Base-by-base conservation (phyloP, 2,329 filamentous ascomycete genomes). In the Orbilia ellipsospora region DNA sequence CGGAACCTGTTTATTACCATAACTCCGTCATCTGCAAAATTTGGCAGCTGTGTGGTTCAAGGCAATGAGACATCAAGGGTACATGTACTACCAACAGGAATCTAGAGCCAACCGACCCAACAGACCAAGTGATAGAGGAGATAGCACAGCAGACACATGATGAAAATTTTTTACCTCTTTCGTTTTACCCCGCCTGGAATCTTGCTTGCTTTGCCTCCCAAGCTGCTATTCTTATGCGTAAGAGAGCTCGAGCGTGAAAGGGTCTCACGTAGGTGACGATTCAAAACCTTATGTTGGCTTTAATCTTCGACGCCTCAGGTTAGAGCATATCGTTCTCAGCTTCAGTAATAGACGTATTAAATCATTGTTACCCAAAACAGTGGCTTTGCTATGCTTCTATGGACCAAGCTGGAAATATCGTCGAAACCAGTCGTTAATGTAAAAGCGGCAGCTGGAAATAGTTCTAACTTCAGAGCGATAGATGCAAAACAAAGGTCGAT, bases 311-410 rank as follows among this genome's bases (percentile, higher is more conserved):
- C 26, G 26, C 61, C 62, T 36, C 51, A 73, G 56, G 56, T 67
- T 62, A 45, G 69, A 48, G 48, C 59, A 20, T 26, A 18, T 48
- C 13, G 20, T 52, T 52, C 5, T 59, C 57, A 64, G 57, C 62
- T 62, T 63, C 70, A 63, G 51, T 56, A 74, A 74, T 74, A 74
- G 57, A 18, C 40, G 26, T 54, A 16, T 68, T 74, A 63, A 74
- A 73, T 73, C 63, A 74, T 74, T 18, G 50, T 67, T 57, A 7
- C 23, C 45, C 62, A 50, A 60, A 68, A 52, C 28, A 13, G 7
- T 51, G 20, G 36, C 18, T 28, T n/a, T 52, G 44, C 64, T 42
- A 42, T 36, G 52, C 36, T 67, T 52, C 45, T 65, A 13, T 15
- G 7, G 31, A 45, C 52, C 31, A 7, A 64, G 52, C 52, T 54